Base-by-base conservation (phyloP, 176 grass and related monocot genomes). In the Triticum dicoccoides region DNA sequence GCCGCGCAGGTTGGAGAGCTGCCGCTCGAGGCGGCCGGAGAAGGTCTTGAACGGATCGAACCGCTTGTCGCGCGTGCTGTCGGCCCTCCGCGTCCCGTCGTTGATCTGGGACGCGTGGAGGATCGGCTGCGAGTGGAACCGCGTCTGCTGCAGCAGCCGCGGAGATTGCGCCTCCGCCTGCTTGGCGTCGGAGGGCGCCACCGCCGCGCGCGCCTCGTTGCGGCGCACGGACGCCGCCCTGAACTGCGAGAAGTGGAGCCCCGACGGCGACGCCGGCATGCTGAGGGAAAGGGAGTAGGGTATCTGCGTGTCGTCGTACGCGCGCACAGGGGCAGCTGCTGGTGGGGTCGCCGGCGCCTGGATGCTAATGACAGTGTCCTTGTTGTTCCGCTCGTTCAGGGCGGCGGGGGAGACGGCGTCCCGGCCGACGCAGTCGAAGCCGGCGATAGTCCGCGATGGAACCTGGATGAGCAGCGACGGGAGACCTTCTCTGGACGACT, bases 41-140 rank as follows among this genome's bases (percentile, higher is more conserved):
- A 92, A 98, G 61, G 96, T 98, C 88, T 98, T 98, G 84, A 96
- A 98, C 11, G 86, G 77, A 73, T 98, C 96, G 34, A 95, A 98
- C 33, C 89, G 68, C 65, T 71, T 89, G 84, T 95, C 91, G 77
- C 92, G 89, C 25, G 71, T 52, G 72, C 79, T 79, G 65, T 84
- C 47, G 56, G 69, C 58, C 15, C 84, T 62, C 23, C 65, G 86
- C 41, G 89, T 5, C 11, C 33, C 33, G 4, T 79, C 54, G 35
- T 49, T 61, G 6, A 74, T 42, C 79, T 61, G 27, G 9, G 82
- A 42, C 51, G 37, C 32, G 13, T 69, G 30, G 14, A 94, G 89
- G 20, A 95, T 86, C 20, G 93, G 87, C 91, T 93, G 95, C 25
- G 95, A 98, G 54, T 86, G 86, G 62, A 90, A 95, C 80, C 83